Evolutionary conservation across 192 early-diverging fungal genomes (phyloP).

Genomic region (Helicostylum pulchrum): DNA sequence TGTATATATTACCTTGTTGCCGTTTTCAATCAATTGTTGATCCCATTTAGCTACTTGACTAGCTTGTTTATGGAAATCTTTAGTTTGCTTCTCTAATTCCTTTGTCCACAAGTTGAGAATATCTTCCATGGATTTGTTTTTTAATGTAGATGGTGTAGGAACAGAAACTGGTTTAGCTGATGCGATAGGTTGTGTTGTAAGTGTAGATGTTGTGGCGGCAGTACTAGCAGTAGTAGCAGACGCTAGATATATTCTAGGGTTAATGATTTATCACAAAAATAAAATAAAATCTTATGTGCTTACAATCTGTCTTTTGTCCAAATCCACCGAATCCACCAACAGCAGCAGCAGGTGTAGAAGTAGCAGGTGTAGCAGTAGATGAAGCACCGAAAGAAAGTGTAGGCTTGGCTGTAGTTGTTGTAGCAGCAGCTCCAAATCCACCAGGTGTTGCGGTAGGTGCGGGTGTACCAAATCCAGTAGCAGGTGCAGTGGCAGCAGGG

Average conservation of each 20-base stretch:
- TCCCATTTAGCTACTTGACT: slow-evolving; percentile 85
- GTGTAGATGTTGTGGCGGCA: slow-evolving; percentile 34
- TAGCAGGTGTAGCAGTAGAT: slow-evolving; percentile 3
- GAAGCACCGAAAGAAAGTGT: slow-evolving; percentile 29
- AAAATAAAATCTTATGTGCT: neutral
- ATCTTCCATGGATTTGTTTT: slow-evolving; percentile 88
- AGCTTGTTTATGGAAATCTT: slow-evolving; percentile 85
- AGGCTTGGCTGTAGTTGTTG: slow-evolving; percentile 23
- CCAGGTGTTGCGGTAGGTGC: neutral
- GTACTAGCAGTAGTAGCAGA: slow-evolving; percentile 27
- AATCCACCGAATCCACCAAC: slow-evolving; percentile 22
- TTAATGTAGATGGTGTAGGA: slow-evolving; percentile 56
- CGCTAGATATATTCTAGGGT: neutral
- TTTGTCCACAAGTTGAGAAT: slow-evolving; percentile 87
- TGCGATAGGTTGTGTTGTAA: slow-evolving; percentile 30
- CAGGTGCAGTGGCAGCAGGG: neutral
- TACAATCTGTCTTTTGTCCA: neutral
- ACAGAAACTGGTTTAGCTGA: slow-evolving; percentile 36
- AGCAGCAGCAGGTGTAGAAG: slow-evolving; percentile 11
- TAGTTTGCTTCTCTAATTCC: slow-evolving; percentile 74
- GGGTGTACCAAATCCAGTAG: slow-evolving; percentile 5
- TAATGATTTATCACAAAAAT: neutral
- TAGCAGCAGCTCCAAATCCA: neutral
- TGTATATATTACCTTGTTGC: slow-evolving; percentile 57
- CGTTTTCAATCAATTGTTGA: slow-evolving; percentile 79